Evolutionary conservation across 345 rosid species (phyloP), one percentile per base, ranked within the genome.

Genomic region (Camelina laxa): DNA sequence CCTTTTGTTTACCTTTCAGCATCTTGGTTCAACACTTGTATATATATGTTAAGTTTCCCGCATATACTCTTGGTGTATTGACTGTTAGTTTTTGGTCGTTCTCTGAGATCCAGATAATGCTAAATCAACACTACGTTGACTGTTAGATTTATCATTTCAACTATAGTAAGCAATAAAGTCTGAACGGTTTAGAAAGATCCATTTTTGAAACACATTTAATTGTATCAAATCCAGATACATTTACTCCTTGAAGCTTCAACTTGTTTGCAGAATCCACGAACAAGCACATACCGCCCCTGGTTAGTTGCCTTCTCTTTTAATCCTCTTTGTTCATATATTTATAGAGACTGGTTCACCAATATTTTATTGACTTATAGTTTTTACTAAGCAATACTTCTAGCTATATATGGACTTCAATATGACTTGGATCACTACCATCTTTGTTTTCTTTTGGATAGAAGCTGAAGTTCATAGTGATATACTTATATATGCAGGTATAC

Each of bases 11-110:
- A 47, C 19, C 19, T 47, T 0, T 54, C 17, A 38, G 7, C 42
- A 12, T 17, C 39, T 51, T 72, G 54, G 44, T 62, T 51, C 60
- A 53, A 72, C 31, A 7, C 53, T 10, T 36, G 21, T 27, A 39
- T 41, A 24, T 7, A 36, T 1, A 47, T 3, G 5, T 24, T 51
- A 7, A 36, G 3, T 59, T 48, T 21, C 48, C 35, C 17, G 15
- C 50, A 42, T 27, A 45, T 16, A 31, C 30, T 44, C 27, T 50
- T 38, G 21, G 33, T 33, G 6, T 33, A 58, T 14, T 33, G 61
- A 62, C 54, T 39, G 61, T 51, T 51, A 51, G 75, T 27, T 50
- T 24, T 24, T 12, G 12, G 60, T 72, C 53, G n/a, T 57, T 61
- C 39, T 72, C 56, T 72, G 19, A 71, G 60, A 60, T 71, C 24